Base-by-base conservation (phyloP, 345 rosid species). In the Eutrema yunnanense region DNA sequence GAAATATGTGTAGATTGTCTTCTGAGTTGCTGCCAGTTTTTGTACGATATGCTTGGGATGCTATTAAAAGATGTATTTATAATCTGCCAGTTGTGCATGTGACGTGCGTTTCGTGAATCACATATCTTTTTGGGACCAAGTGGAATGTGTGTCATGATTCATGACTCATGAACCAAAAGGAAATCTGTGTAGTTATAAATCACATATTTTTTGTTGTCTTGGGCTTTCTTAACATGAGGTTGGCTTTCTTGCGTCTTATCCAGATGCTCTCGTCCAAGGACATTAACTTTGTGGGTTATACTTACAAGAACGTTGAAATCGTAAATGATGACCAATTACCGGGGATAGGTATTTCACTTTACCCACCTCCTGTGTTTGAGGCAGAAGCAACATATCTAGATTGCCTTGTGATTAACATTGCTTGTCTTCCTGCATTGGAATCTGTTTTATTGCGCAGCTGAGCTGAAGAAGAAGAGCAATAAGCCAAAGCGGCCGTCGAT, bases 191-290 rank as follows among this genome's bases (percentile, higher is more conserved):
- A 58, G 73, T 32, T 30, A 33, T 30, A 36, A 6, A 57, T 30
- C n/a, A n/a, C n/a, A 38, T 13, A 29, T 27, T 59, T n/a, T 26
- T 26, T 38, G 4, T 14, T 49, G 40, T n/a, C 19, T 26, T 48
- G 12, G 41, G 58, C 3, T 40, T 42, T 16, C 51, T 16, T 47
- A 14, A 47, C 5, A 9, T 37, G 46, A 19, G 46, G 62, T 5
- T 56, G 13, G 36, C 38, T 67, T 75, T 50, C 9, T 58, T 58
- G n/a, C 46, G 43, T 36, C 33, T 60, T 60, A 59, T 75, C 81
- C 94, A 95, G 99, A 95, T 94, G 98, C 96, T 94, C 58, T 83
- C 96, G 26, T 94, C 98, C 33, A 94, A 94, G 82, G 98, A 94
- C 75, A 71, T 94, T 38, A 89, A 94, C 85, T 94, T 94, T 72